Base-by-base conservation (phyloP, 371 early-diverging fungal genomes). In the Paramicrosporidium saccamoebae region DNA sequence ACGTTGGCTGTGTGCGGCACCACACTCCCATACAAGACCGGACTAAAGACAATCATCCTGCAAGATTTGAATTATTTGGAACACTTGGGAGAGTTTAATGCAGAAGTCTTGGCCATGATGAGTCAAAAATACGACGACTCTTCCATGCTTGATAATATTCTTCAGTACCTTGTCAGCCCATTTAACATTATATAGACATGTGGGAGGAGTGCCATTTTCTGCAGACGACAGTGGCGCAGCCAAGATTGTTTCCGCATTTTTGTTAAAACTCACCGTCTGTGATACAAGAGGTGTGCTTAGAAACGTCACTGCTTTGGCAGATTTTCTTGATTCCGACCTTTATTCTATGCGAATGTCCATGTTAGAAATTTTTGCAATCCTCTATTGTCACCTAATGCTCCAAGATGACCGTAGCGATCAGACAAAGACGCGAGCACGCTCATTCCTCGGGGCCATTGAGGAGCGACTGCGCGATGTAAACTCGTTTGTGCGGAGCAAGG, bases 11-110 rank as follows among this genome's bases (percentile, higher is more conserved):
- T n/a, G n/a, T n/a, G n/a, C n/a, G n/a, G n/a, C n/a, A n/a, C n/a
- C n/a, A n/a, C n/a, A n/a, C n/a, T n/a, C n/a, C n/a, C n/a, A n/a
- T n/a, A n/a, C n/a, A n/a, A n/a, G n/a, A n/a, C n/a, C n/a, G n/a
- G n/a, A n/a, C n/a, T 68, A n/a, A 59, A 63, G 32, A 67, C 73
- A 0, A 58, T 73, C 7, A 58, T 82, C 10, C 51, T 67, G 25
- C 78, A 84, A 31, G 62, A 72, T 33, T 45, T 88, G 17, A 67
- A 72, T 28, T 81, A 79, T 33, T 77, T 60, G 50, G 88, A 88
- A 21, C 72, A 79, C 29, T 52, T 79, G 10, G 55, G 74, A 12
- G 84, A 92, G 32, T 50, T 64, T 8, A 68, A 81, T 64, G 90
- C 88, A 0, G 72, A 73, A 19, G 46, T 86, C 1, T 32, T 88